A percentile compares a stretch with the other conserved stretches of the same genome.
These are phyloP conservation scores for Aegilops sharonensis DNA, from an alignment of 176 grass and related monocot species.

Conservation along the genomic window DNA sequence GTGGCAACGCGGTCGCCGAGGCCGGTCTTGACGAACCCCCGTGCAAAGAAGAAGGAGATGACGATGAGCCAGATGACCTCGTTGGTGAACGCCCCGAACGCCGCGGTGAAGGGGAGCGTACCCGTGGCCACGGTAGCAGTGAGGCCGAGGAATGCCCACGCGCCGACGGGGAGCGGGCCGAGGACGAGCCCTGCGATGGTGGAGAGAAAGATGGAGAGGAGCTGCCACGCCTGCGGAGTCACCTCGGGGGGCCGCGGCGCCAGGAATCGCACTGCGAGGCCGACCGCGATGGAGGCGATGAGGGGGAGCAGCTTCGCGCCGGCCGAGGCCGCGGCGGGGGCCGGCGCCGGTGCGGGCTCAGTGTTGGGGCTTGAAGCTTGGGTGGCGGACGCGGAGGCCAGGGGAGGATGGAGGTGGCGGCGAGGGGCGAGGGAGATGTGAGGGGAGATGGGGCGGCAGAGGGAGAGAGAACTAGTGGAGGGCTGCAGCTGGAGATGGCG, in stretches of 20 bases:
- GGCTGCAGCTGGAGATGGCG: neutral
- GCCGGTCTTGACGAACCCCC: slow-evolving; percentile 93
- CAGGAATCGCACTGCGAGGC: slow-evolving; percentile 64
- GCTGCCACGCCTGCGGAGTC: slow-evolving; percentile 76
- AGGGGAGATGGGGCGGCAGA: slow-evolving; percentile 6
- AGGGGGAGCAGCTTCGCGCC: slow-evolving; percentile 58
- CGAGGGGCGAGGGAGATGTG: neutral
- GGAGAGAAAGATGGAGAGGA: slow-evolving; percentile 81
- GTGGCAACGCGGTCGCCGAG: slow-evolving; percentile 92
- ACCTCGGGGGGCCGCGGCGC: slow-evolving; percentile 58
- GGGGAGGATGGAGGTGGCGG: slow-evolving; percentile 15
- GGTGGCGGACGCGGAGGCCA: neutral
- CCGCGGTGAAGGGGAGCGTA: slow-evolving; percentile 67
- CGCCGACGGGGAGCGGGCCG: slow-evolving; percentile 67
- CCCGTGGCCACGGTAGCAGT: slow-evolving; percentile 61
- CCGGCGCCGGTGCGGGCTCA: neutral
- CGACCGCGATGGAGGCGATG: slow-evolving; percentile 51
- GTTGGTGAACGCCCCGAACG: slow-evolving; percentile 75
- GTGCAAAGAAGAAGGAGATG: slow-evolving; percentile 97
- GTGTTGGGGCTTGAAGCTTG: neutral
- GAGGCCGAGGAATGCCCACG: slow-evolving; percentile 87
- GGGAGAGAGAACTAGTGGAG: neutral
- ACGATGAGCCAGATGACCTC: slow-evolving; percentile 98
- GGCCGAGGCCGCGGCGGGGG: neutral
- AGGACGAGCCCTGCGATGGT: slow-evolving; percentile 81